Base-by-base conservation (phyloP, 768 basidiomycete species). In the Trichaptum fuscoviolaceum region DNA sequence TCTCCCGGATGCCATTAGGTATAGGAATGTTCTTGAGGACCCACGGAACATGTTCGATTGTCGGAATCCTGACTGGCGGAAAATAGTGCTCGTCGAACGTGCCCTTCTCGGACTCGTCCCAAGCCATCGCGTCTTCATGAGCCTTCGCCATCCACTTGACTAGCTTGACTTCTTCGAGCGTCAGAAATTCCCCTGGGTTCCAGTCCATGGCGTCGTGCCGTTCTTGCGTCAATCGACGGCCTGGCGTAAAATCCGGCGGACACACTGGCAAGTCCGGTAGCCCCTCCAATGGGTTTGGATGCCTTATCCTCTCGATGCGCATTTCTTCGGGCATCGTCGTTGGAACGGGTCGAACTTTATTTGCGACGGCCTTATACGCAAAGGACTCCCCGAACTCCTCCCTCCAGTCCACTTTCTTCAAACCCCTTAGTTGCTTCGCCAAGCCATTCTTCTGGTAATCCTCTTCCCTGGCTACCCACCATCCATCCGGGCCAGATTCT, bases 41-140 rank as follows among this genome's bases (percentile, higher is more conserved):
- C 72, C 74, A 76, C 0, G 73, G 73, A 0, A 63, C 70, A 62
- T 73, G 73, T 10, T 64, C 65, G 17, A 77, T 75, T 6, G 76
- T 77, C 0, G 78, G 79, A 7, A 80, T 77, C 42, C 74, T 74
- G 26, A 70, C 64, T 0, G 69, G 72, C 0, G 67, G 63, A 73
- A 79, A 70, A 73, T 71, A 76, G 20, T 75, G 69, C 6, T 69
- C 65, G 63, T 67, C 30, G 63, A 82, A 80, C 0, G 59, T 57
- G 0, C 83, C 80, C 12, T 73, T 71, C 63, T 84, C 78, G 0
- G 57, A 8, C 9, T 82, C 77, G 2, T 75, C 66, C 80, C 78
- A 84, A 0, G 81, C 79, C 35, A 84, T 78, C 0, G 67, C 78
- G 0, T 68, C 9, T 27, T 81, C 69, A 3, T 80, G 75, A 18